Base-by-base conservation (phyloP, 1,139 yeast species). In the Taphrina deformans region DNA sequence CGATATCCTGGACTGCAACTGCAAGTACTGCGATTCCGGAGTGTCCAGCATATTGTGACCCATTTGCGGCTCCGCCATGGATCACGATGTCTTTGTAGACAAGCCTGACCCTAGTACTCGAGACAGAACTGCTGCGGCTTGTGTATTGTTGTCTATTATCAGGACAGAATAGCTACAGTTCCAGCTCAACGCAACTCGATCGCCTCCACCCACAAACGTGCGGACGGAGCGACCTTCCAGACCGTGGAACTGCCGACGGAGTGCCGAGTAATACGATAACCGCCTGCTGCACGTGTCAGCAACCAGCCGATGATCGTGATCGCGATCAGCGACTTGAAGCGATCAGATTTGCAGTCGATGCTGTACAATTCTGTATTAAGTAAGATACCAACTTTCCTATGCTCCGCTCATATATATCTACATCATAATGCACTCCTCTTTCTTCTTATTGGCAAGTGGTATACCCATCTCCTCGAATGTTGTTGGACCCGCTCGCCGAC, bases 391-490 rank as follows among this genome's bases (percentile, higher is more conserved):
- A n/a, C n/a, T n/a, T n/a, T n/a, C n/a, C n/a, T n/a, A n/a, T n/a
- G n/a, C n/a, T n/a, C n/a, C n/a, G n/a, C n/a, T n/a, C n/a, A 29
- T 29, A 10, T 29, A 29, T 29, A 29, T 21, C 56, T 70, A 74
- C 76, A 74, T 74, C 53, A 74, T 69, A 23, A 68, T 65, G 67
- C 76, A 74, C 29, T 73, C 76, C 29, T 70, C 72, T 51, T 71
- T 70, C 35, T 70, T 70, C 55, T 72, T 71, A 50, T 62, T 58
- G 23, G 69, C 70, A 14, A 67, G 55, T 3, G 76, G 75, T 18
- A 74, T 70, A 12, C 74, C 74, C 76, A 74, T 74, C 55, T 73
- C 76, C 48, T 74, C 76, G 67, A 74, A 74, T n/a, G 75, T 74
- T 67, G 88, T 87, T n/a, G 67, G 59, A 3, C 67, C 65, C 6